Evolutionary conservation across 2,329 filamentous ascomycete genomes (phyloP).

Genomic region (Ceratocystis ficicola): DNA sequence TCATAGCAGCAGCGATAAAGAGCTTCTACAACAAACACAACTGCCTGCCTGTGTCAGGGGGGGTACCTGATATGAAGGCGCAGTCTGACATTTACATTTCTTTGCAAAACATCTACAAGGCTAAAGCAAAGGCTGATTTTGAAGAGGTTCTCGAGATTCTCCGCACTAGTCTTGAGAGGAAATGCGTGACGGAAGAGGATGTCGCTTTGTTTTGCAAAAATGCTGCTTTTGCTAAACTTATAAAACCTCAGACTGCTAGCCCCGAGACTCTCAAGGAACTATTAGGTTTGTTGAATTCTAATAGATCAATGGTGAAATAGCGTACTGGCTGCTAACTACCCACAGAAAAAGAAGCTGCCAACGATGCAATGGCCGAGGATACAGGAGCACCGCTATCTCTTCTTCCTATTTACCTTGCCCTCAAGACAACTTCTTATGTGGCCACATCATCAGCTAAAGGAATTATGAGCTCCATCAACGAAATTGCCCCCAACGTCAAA

Average conservation of each 20-base stretch:
- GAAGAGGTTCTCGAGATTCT: slow-evolving; percentile 60
- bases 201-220: slow-evolving; percentile 93
- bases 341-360: slow-evolving; percentile 42
- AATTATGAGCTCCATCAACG: slow-evolving; percentile 16
- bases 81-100: slow-evolving; percentile 79
- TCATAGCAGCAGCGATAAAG: slow-evolving; percentile 69
- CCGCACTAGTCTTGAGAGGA: slow-evolving; percentile 39
- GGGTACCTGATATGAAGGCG: slow-evolving; percentile 95
- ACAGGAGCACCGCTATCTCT: slow-evolving; percentile 46
- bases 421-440: slow-evolving; percentile 32
- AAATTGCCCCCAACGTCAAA: neutral
- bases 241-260: slow-evolving; percentile 41
- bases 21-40: slow-evolving; percentile 62
- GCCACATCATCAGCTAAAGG: slow-evolving; percentile 19
- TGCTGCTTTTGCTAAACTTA: slow-evolving; percentile 80
- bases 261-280: slow-evolving; percentile 6
- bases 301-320: neutral
- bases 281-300: slow-evolving; percentile 8
- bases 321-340: neutral
- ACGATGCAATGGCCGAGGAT: slow-evolving; percentile 41
- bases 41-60: slow-evolving; percentile 70
- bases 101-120: slow-evolving; percentile 86
- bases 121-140: slow-evolving; percentile 67
- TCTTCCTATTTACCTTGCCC: slow-evolving; percentile 56
- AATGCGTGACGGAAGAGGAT: slow-evolving; percentile 53